Percentiles rank a stretch among this genome's conserved stretches.
Evolutionary conservation across 2,329 filamentous ascomycete species (phyloP).

Genomic region (Cladosporium sp.): DNA sequence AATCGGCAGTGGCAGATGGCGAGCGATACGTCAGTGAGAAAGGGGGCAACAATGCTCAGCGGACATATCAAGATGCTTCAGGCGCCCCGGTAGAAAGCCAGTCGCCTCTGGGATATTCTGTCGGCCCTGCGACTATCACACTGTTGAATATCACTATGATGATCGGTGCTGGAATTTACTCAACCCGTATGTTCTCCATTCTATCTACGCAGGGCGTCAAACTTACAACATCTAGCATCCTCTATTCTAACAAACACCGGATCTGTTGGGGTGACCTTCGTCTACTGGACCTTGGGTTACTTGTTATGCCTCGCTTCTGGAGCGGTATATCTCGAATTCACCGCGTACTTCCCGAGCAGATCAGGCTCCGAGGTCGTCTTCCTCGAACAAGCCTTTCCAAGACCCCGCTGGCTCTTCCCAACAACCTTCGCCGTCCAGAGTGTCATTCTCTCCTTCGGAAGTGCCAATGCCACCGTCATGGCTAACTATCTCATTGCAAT

Average conservation of each 20-base stretch:
- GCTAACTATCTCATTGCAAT: slow-evolving; percentile 61
- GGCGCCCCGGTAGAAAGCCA: slow-evolving; percentile 58
- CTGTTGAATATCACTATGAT: slow-evolving; percentile 56
- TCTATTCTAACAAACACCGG: slow-evolving; percentile 56
- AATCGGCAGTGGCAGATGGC: slow-evolving; percentile 28
- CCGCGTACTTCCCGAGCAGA: slow-evolving; percentile 62
- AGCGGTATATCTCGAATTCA: slow-evolving; percentile 59
- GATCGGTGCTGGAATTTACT: slow-evolving; percentile 51
- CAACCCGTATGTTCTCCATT: slow-evolving; percentile 50
- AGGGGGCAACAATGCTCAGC: slow-evolving; percentile 48
- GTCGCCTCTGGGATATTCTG: slow-evolving; percentile 58
- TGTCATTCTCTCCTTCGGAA: slow-evolving; percentile 62
- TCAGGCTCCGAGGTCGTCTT: slow-evolving; percentile 61
- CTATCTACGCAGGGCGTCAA: background rate
- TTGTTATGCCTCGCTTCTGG: slow-evolving; percentile 27
- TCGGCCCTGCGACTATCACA: slow-evolving; percentile 53
- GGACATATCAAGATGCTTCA: slow-evolving; percentile 57
- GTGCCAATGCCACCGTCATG: slow-evolving; percentile 58
- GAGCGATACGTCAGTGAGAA: slow-evolving; percentile 39
- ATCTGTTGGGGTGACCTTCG: slow-evolving; percentile 57
- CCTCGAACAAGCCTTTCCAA: slow-evolving; percentile 63
- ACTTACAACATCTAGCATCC: slow-evolving; percentile 41
- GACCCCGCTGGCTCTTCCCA: slow-evolving; percentile 61
- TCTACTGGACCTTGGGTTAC: slow-evolving; percentile 63
- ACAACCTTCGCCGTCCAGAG: slow-evolving; percentile 61